A percentile compares a stretch with the other conserved stretches of the same genome.
These are phyloP conservation scores for Mycena indigotica DNA, from an alignment of 768 basidiomycete species.

Conservation along the genomic window DNA sequence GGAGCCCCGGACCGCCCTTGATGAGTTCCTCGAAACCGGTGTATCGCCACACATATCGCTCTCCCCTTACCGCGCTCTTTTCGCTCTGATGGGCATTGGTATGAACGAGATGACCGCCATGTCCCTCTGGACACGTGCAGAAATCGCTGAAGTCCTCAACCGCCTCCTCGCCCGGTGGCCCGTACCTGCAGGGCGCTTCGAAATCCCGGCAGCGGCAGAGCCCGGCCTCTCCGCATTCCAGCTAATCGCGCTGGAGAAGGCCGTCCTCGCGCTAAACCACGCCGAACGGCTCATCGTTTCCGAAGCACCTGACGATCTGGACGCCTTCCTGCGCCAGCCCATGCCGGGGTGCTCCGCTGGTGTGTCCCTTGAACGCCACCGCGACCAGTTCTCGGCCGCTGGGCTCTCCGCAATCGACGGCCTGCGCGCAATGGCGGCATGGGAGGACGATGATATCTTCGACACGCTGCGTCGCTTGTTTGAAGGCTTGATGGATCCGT, in stretches of 20 bases:
- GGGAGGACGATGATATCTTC: background rate
- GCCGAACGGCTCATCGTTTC: too few species aligned
- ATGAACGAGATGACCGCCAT: background rate
- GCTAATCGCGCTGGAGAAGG: background rate
- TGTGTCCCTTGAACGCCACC: background rate
- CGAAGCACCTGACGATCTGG: background rate
- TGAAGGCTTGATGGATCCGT: background rate
- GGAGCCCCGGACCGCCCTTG: background rate
- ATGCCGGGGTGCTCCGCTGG: background rate
- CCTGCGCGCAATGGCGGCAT: background rate
- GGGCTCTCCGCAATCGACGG: background rate
- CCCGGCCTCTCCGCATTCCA: background rate
- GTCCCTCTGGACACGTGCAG: background rate
- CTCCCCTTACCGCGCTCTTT: background rate
- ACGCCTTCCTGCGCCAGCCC: background rate
- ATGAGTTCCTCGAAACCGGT: background rate
- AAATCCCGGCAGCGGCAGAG: background rate
- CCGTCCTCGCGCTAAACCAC: background rate
- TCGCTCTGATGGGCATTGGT: background rate
- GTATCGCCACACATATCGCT: background rate
- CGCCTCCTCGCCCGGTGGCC: background rate
- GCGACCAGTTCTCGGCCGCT: background rate
- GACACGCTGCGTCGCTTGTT: background rate
- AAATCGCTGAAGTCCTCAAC: background rate
- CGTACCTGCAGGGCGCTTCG: background rate